Evolutionary conservation across 140 eudicot genomes (phyloP).

Genomic region (Bidens hawaiensis): DNA sequence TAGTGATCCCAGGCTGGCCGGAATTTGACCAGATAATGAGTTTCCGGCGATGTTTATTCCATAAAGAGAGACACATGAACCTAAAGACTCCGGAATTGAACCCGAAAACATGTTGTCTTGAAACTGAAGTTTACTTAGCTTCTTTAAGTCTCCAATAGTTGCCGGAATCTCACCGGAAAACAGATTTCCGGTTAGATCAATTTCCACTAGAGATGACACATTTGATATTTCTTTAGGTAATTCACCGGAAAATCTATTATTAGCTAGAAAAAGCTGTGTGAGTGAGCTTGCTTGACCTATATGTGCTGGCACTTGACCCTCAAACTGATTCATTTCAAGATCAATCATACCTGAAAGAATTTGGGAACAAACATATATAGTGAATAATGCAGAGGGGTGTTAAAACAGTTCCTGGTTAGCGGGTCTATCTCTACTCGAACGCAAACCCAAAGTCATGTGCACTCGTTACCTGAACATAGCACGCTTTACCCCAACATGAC

Average conservation of each 20-base stretch:
- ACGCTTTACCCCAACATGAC: too few species aligned
- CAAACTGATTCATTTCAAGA: constrained; percentile 50
- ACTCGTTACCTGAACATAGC: too few species aligned
- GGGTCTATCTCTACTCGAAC: too few species aligned
- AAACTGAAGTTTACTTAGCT: constrained; percentile 38
- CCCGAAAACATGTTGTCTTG: constrained; percentile 52
- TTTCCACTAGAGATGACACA: constrained; percentile 43
- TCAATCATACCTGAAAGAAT: constrained; percentile 40
- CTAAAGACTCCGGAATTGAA: constrained; percentile 58
- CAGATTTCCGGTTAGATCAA: constrained; percentile 36
- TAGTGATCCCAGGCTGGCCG: constrained; percentile 40
- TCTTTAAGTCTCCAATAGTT: constrained; percentile 36
- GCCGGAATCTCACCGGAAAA: constrained; percentile 59
- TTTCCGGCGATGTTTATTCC: constrained; percentile 50
- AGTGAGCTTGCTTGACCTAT: constrained; percentile 44
- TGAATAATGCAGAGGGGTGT: too few species aligned
- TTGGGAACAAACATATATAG: too few species aligned
- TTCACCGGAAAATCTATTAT: constrained; percentile 57
- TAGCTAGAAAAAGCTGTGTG: constrained; percentile 34
- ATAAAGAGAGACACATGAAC: constrained; percentile 39
- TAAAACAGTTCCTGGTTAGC: too few species aligned
- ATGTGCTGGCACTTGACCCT: constrained; percentile 39
- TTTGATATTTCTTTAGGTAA: constrained; percentile 44
- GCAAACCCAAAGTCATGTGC: too few species aligned
- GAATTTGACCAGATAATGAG: constrained; percentile 52